phyloP scores from a whole-genome alignment of 2,329 filamentous ascomycete genomes.

The Lithohypha guttulata region DNA sequence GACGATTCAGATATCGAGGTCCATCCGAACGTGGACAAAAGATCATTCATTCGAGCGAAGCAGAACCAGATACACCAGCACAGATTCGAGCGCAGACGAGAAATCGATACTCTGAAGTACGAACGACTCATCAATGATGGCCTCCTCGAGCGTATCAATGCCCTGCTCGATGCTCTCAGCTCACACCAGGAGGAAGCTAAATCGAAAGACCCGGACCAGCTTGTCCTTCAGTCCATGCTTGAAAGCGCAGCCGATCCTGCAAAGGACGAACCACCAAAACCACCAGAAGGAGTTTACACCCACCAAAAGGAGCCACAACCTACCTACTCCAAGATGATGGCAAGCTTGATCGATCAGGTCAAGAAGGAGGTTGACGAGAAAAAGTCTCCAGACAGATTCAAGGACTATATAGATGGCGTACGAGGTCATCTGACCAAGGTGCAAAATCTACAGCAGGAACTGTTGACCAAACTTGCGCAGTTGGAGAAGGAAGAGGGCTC shows the following conservation, averaged over 20 bases:
- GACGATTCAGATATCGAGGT: constrained; percentile 98
- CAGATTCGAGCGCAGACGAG: constrained; percentile 69
- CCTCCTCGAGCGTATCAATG: constrained; percentile 71
- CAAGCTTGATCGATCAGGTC: constrained; percentile 85
- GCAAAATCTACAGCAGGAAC: constrained; percentile 61
- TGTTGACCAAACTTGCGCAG: constrained; percentile 62
- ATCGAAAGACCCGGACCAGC: constrained; percentile 57
- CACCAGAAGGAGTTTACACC: constrained; percentile 67
- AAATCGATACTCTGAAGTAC: constrained; percentile 87
- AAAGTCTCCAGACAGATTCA: constrained; percentile 56
- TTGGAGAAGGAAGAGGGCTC: constrained; percentile 72
- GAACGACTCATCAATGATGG: constrained; percentile 85
- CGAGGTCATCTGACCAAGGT: constrained; percentile 68
- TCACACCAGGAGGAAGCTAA: constrained; percentile 59
- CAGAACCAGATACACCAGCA: constrained; percentile 94
- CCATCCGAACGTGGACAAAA: constrained; percentile 97
- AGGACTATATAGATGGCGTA: constrained; percentile 68
- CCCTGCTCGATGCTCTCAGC: constrained; percentile 63
- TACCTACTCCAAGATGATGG: constrained; percentile 95
- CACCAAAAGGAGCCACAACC: constrained; percentile 60
- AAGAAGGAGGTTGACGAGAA: constrained; percentile 76
- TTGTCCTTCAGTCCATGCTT: constrained; percentile 83
- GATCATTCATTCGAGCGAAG: constrained; percentile 96
- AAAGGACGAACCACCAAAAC: constrained; percentile 63
- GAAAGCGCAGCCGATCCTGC: constrained; percentile 62